A percentile compares a stretch with the other conserved stretches of the same genome.
Evolutionary conservation across 331 rosid genomes (phyloP).

Genomic region (Prunus yedoensis): DNA sequence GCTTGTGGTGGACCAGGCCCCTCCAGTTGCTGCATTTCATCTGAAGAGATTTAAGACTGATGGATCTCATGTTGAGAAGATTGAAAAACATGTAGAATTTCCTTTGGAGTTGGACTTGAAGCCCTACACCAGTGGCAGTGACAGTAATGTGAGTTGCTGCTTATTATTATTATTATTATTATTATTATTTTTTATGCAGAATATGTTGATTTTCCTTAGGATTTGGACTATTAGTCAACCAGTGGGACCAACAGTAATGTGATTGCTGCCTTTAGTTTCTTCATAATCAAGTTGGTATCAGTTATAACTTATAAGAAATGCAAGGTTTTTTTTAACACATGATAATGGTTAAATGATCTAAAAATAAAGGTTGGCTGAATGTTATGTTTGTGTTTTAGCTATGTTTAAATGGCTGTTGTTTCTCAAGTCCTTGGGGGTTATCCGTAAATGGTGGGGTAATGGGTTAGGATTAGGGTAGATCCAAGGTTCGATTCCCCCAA

Average conservation of each 20-base stretch:
- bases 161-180: background rate
- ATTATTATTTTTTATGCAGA: slow-evolving; percentile 6
- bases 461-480: background rate
- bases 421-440: slow-evolving; percentile 1
- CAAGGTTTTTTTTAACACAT: background rate
- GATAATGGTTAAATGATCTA: background rate
- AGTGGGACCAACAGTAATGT: slow-evolving; percentile 33
- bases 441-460: background rate
- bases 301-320: background rate
- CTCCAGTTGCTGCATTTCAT: slow-evolving; percentile 76
- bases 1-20: slow-evolving; percentile 62
- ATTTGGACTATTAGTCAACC: slow-evolving; percentile 62
- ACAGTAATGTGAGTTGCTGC: slow-evolving; percentile 50
- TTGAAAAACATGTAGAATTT: slow-evolving; percentile 72
- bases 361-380: background rate
- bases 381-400: background rate
- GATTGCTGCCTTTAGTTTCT: slow-evolving; percentile 19
- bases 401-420: background rate
- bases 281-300: background rate
- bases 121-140: slow-evolving; percentile 47
- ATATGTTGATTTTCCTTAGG: slow-evolving; percentile 62
- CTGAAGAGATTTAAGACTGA: slow-evolving; percentile 79
- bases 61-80: slow-evolving; percentile 60
- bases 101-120: slow-evolving; percentile 79
- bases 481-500: background rate